Base-by-base conservation (phyloP, 495 filamentous ascomycete genomes). In the Elasticomyces elasticus region DNA sequence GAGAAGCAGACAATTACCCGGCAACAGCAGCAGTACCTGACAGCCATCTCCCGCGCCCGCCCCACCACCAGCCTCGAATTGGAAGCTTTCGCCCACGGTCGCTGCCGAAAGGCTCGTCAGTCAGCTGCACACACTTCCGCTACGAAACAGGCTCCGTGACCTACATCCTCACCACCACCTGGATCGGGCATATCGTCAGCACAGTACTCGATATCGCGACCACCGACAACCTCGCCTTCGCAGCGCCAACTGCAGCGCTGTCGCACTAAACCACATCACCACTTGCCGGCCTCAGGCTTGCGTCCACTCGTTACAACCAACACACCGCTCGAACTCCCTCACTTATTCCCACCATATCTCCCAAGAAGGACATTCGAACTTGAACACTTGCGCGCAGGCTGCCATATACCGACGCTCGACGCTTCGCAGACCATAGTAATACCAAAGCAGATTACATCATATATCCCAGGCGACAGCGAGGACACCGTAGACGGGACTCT, bases 241-340 rank as follows among this genome's bases (percentile, higher is more conserved):
- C 13, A 15, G 35, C 35, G 35, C 2, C 35, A 17, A 40, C 35
- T 17, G 35, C 35, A 5, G 35, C 4, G 5, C 35, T 40, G 35
- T 40, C 35, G 35, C 35, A 40, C 15, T 40, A 40, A 40, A 12
- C 35, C 35, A 40, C 35, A 3, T 40, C 35, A 15, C 42, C 20
- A 10, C 5, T 45, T 45, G 42, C 42, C 19, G 42, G 42, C 19
- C 20, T 24, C 20, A 19, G 24, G 24, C 24, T 17, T 15, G 35
- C 35, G 35, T 40, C 48, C 48, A 33, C 40, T 51, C 48, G 28
- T 22, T 35, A 48, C 26, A 17, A 41, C 43, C n/a, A 11, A 26
- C 44, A 13, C 52, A 33, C 35, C n/a, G 2, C 49, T 40, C 49
- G 9, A 11, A 20, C 17, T 15, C 22, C 10, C 19, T 5, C 35